phyloP scores from a whole-genome alignment of 805 yeast genomes.

The Phaffomyces opuntiae region DNA sequence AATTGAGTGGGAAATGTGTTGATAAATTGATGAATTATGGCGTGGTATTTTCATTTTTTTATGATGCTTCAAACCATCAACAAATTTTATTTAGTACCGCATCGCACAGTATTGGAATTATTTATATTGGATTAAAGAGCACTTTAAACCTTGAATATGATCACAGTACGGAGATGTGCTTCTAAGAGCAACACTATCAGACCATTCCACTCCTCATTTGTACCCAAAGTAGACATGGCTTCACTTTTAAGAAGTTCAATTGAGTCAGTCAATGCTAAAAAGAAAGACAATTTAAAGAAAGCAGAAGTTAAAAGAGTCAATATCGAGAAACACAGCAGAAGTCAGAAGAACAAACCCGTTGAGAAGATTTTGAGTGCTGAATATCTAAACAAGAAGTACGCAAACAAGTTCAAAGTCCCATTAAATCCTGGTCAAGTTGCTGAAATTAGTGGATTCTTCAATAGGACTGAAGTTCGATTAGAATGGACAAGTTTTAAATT shows the following conservation, averaged over 20 bases:
- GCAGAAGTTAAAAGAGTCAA: neutral
- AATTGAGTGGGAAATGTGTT: too few species aligned
- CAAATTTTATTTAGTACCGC: too few species aligned
- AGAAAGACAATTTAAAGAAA: neutral
- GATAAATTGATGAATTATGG: too few species aligned
- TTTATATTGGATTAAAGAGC: too few species aligned
- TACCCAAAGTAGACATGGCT: constrained; percentile 1
- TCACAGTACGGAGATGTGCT: neutral
- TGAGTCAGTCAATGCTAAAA: constrained; percentile 1
- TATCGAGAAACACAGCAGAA: neutral
- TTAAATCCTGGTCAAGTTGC: constrained; percentile 20
- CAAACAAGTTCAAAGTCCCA: constrained; percentile 6
- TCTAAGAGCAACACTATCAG: neutral
- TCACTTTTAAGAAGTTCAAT: constrained; percentile 1
- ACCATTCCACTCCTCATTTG: neutral
- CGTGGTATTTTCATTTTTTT: too few species aligned
- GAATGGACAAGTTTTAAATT: constrained; percentile 58
- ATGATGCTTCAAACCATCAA: too few species aligned
- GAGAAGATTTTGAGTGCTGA: constrained; percentile 3
- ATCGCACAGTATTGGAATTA: too few species aligned
- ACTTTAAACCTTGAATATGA: too few species aligned
- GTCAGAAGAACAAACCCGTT: neutral
- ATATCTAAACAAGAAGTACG: constrained; percentile 13
- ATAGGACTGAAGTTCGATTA: constrained; percentile 35
- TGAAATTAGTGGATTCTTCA: constrained; percentile 36